Evolutionary conservation across 805 yeast genomes (phyloP), one percentile per base, ranked within the genome.

Genomic region (Saturnispora sekii): DNA sequence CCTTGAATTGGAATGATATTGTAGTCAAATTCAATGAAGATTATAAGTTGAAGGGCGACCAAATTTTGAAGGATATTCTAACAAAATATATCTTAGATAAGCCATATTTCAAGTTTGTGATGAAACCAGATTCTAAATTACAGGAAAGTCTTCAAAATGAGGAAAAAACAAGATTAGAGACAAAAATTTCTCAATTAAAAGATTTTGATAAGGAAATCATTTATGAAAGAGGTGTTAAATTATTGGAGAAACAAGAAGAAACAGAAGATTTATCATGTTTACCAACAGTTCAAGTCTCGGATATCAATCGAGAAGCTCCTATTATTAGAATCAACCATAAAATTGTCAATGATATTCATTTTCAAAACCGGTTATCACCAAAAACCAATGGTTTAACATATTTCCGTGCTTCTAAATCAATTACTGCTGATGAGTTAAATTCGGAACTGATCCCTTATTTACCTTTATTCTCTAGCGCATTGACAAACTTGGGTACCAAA

Each of bases 401-500:
- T 58, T 69, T 81, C 49, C 72, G 81, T 38, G 81, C 84, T n/a
- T 62, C 78, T 32, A 81, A 82, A 48, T 70, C 78, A 35, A 60
- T 90, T 28, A 64, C 74, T 8, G 59, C 66, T 2, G 49, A 64
- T 3, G 53, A 59, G 17, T 57, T 90, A 6, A 90, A 95, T 10
- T 51, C 64, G 3, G 76, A 77, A 5, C 67, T 84, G 39, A 72
- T 81, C 44, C 79, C 81, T 32, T 88, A 75, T 52, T 60, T 93
- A 48, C 84, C 96, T 0, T 60, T 93, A 38, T 93, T 84, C 64
- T 68, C 82, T 9, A 83, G 81, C 28, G 82, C 95, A 39, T 66
- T 93, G 48, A 83, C 95, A 3, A 86, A 81, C 58, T 69, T 93
- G 50, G 98, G 98, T n/a, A 90, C 98, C 1, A 59, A 67, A 7